phyloP scores from a whole-genome alignment of 768 basidiomycete species.

The Hemileccinum rubropunctum region DNA sequence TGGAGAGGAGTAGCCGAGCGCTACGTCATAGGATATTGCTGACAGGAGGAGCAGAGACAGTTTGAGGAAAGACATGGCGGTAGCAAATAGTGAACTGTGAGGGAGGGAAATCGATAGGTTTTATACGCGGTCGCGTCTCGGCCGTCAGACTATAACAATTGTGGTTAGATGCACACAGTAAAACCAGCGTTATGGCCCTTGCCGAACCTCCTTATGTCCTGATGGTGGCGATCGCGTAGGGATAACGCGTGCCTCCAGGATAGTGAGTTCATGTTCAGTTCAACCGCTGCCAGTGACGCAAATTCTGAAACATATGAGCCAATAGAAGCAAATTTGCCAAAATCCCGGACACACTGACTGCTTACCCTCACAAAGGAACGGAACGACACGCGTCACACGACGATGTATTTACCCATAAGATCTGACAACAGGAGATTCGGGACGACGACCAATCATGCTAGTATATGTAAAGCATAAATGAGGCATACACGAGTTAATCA shows the following conservation, averaged over 20 bases:
- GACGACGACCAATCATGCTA: no score
- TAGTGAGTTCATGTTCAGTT: no score
- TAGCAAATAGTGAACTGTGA: background rate
- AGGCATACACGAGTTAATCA: no score
- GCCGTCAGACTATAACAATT: no score
- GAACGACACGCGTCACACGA: no score
- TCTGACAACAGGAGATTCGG: no score
- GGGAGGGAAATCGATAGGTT: background rate
- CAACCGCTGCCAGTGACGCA: background rate
- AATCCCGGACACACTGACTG: background rate
- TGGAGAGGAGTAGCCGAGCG: background rate
- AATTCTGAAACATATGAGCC: no score
- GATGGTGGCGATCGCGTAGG: background rate
- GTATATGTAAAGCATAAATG: no score
- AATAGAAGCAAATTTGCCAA: background rate
- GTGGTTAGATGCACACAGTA: no score
- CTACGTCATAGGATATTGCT: slow-evolving; percentile 4
- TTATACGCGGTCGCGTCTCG: no score
- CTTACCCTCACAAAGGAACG: no score
- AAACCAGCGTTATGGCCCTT: background rate
- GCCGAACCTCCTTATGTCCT: background rate
- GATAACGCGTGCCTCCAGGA: background rate
- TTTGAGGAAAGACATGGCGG: slow-evolving; percentile 9
- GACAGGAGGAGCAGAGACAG: slow-evolving; percentile 7
- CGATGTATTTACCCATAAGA: no score